Evolutionary conservation across 306 rosid species (phyloP).

Genomic region (Quercus ilex): DNA sequence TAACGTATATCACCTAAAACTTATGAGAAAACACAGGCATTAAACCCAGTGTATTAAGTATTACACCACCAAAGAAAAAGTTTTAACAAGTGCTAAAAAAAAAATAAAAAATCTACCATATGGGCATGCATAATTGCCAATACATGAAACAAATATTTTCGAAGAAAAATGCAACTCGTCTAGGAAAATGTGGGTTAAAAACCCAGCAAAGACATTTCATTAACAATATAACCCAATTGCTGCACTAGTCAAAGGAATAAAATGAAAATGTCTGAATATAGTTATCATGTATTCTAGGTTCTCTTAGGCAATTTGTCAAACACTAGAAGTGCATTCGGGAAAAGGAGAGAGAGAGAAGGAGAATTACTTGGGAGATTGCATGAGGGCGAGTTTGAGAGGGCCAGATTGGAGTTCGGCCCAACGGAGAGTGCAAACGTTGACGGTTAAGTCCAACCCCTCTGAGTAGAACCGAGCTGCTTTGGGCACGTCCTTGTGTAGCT

Average conservation of each 20-base stretch:
- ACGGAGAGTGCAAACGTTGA: slow-evolving; percentile 67
- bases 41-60: not conserved
- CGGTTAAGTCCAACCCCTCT: slow-evolving; percentile 71
- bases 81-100: not conserved
- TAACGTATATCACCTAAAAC: not conserved
- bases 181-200: not conserved
- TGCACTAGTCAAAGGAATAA: not conserved
- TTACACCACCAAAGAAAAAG: not conserved
- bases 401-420: slow-evolving; percentile 94
- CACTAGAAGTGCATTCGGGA: slow-evolving; percentile 24
- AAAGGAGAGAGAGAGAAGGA: not conserved
- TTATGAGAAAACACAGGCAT: not conserved
- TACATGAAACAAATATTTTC: not conserved
- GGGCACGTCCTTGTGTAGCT: slow-evolving; percentile 75
- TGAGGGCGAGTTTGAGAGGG: slow-evolving; percentile 75
- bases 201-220: not conserved
- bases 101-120: not conserved
- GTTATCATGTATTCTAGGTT: not conserved
- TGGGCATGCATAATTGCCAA: not conserved
- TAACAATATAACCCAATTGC: not conserved
- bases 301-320: slow-evolving; percentile 37
- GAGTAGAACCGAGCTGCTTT: slow-evolving; percentile 82
- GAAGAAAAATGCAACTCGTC: not conserved
- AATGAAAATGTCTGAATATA: no score
- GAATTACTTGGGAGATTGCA: slow-evolving; percentile 60